Base-by-base conservation (phyloP, 2,329 filamentous ascomycete genomes). In the Cercospora nicotianae region DNA sequence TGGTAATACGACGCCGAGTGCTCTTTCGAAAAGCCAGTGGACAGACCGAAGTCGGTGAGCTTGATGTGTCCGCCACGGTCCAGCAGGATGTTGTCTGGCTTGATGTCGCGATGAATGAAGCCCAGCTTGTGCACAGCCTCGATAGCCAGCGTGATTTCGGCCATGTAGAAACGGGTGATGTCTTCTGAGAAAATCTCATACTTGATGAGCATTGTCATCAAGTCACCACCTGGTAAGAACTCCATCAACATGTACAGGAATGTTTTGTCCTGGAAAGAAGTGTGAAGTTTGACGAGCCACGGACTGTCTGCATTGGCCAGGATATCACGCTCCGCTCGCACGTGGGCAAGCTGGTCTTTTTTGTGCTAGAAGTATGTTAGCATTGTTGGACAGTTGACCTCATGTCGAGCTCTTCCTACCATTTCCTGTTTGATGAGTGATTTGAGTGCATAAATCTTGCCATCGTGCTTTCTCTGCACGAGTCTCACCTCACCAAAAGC, bases 161-260 rank as follows among this genome's bases (percentile, higher is more conserved):
- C 95, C 88, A 99, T 99, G 82, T 99, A 99, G 82, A 99, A 99
- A 18, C 95, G 89, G 31, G 95, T 99, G 73, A 99, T 98, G 74
- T 99, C 95, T 80, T 98, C 94, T 0, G 93, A 96, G 80, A 99
- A 99, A 79, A 99, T 97, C 80, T 99, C 95, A 78, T 99, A 99
- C 86, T 98, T 99, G 84, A 99, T 99, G 74, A 99, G 86, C 95
- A 99, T 99, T 3, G 95, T 99, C 95, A 99, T 99, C 79, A 99
- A 81, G 83, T 99, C 95, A 80, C 95, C 95, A 80, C 95, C 95
- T 7, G 95, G 95, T 80, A 99, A 87, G 82, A 98, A 99, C 82
- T 99, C 95, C 95, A 99, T 99, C 69, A 99, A 86, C 90, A 99
- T 95, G 84, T 99, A 99, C 39, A 99, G 85, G 83, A 97, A 99